Evolutionary conservation across 257 asterid species (phyloP).

Genomic region (Solanum dulcamara): DNA sequence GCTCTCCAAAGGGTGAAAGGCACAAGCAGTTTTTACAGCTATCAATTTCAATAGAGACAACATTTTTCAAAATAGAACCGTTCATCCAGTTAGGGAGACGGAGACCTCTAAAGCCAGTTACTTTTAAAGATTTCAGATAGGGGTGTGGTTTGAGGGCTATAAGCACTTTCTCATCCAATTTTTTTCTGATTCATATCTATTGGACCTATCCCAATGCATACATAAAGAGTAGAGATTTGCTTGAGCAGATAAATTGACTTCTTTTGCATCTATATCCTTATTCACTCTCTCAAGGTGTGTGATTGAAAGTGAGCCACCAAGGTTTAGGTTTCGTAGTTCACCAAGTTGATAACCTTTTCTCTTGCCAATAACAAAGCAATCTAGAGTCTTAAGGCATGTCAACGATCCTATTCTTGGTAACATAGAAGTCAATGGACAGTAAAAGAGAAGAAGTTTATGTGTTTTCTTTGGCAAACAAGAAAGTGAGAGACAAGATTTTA

Average conservation of each 20-base stretch:
- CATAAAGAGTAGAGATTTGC: neutral
- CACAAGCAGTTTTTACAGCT: neutral
- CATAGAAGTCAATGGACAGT: conserved; percentile 1
- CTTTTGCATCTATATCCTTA: conserved; percentile 3
- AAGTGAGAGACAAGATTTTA: neutral
- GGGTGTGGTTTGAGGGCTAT: conserved; percentile 13
- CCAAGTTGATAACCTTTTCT: conserved; percentile 2
- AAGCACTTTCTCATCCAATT: conserved; percentile 3
- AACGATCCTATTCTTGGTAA: conserved; percentile 13
- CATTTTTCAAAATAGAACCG: neutral
- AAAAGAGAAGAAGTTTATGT: neutral
- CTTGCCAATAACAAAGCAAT: conserved; percentile 10
- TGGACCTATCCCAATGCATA: neutral
- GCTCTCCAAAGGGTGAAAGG: conserved; percentile 9
- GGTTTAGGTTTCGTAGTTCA: conserved; percentile 14
- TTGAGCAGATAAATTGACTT: conserved; percentile 12
- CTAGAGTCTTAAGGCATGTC: conserved; percentile 10
- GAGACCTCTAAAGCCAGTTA: conserved; percentile 6
- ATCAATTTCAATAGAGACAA: neutral
- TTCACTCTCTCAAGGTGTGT: conserved; percentile 8
- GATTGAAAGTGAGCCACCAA: conserved; percentile 4
- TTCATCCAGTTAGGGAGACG: conserved; percentile 14
- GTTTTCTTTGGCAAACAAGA: neutral
- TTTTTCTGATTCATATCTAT: neutral
- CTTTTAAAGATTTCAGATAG: neutral